These are phyloP conservation scores for Venturia nashicola DNA, from an alignment of 2,329 filamentous ascomycete species.

Conservation along the genomic window DNA sequence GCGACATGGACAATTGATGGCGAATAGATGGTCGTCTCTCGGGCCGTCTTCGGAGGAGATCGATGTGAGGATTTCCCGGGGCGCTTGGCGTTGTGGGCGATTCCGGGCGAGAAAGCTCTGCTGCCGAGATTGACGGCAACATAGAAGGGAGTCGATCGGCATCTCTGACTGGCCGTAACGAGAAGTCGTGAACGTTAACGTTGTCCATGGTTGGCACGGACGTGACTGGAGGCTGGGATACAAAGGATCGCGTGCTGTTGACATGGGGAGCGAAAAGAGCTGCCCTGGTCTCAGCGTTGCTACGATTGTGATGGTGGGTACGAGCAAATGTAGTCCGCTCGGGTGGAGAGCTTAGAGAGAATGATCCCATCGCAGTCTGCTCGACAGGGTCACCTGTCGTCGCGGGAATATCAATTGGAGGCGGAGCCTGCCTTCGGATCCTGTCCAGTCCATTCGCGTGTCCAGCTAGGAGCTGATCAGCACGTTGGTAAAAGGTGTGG, in stretches of 20 bases:
- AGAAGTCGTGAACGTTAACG: slow-evolving; percentile 50
- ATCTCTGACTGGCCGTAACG: slow-evolving; percentile 65
- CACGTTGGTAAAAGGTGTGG: background rate
- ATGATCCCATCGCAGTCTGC: slow-evolving; percentile 17
- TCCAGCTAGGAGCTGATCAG: background rate
- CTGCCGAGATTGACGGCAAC: slow-evolving; percentile 55
- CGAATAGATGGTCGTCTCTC: slow-evolving; percentile 72
- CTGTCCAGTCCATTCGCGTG: slow-evolving; percentile 6
- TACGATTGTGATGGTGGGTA: slow-evolving; percentile 42
- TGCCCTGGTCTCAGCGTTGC: slow-evolving; percentile 35
- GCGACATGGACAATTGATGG: slow-evolving; percentile 77
- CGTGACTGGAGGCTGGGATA: slow-evolving; percentile 55
- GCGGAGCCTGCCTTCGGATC: slow-evolving; percentile 62
- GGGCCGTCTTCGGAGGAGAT: slow-evolving; percentile 26
- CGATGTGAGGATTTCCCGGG: slow-evolving; percentile 35
- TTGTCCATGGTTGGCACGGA: slow-evolving; percentile 58
- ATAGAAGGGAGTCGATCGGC: slow-evolving; percentile 75
- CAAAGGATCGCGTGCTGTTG: slow-evolving; percentile 32
- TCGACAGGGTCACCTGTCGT: slow-evolving; percentile 31
- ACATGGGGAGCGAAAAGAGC: slow-evolving; percentile 24
- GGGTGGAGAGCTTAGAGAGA: slow-evolving; percentile 57
- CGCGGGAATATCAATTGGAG: slow-evolving; percentile 69
- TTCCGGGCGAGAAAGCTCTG: slow-evolving; percentile 75
- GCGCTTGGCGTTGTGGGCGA: slow-evolving; percentile 78
- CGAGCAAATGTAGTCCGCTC: slow-evolving; percentile 55